These are phyloP conservation scores for Blastobotrys illinoisensis DNA, from an alignment of 1,139 yeast species.

Conservation along the genomic window DNA sequence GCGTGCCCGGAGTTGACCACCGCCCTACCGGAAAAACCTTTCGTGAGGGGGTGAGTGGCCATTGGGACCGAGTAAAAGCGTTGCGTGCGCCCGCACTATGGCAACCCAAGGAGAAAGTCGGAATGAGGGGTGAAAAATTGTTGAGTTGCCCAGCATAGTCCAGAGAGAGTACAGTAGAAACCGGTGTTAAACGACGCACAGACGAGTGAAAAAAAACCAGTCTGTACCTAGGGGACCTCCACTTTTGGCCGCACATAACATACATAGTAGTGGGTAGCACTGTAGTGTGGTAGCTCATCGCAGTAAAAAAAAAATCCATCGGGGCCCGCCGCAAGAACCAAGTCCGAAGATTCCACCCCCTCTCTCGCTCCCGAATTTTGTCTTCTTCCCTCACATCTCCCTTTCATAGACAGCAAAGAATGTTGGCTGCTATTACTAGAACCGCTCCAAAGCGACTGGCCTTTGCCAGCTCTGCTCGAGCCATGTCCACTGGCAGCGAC, in stretches of 20 bases:
- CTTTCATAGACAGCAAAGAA: not conserved
- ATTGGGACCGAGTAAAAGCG: not conserved
- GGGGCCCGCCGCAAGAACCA: not conserved
- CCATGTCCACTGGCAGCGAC: constrained; percentile 12
- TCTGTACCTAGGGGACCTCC: not conserved
- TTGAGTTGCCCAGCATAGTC: not conserved
- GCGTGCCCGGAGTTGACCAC: not conserved
- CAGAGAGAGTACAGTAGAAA: not conserved
- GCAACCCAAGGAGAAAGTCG: not conserved
- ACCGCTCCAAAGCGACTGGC: constrained; percentile 6
- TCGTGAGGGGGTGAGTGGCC: not conserved
- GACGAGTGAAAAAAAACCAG: not conserved
- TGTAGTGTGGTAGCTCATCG: not conserved
- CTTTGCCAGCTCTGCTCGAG: constrained; percentile 6
- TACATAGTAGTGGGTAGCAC: not conserved
- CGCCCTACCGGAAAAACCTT: not conserved
- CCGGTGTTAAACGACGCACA: not conserved
- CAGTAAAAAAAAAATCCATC: not conserved
- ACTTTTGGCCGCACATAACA: not conserved
- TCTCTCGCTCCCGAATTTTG: not conserved
- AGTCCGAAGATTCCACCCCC: not conserved
- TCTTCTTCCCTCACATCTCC: not conserved
- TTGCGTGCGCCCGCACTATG: not conserved
- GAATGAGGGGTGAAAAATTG: not conserved
- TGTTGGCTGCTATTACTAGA: constrained; percentile 12